Conservation (phyloP, 352 stramenopile species). For the Elongisporangium senticosum region DNA sequence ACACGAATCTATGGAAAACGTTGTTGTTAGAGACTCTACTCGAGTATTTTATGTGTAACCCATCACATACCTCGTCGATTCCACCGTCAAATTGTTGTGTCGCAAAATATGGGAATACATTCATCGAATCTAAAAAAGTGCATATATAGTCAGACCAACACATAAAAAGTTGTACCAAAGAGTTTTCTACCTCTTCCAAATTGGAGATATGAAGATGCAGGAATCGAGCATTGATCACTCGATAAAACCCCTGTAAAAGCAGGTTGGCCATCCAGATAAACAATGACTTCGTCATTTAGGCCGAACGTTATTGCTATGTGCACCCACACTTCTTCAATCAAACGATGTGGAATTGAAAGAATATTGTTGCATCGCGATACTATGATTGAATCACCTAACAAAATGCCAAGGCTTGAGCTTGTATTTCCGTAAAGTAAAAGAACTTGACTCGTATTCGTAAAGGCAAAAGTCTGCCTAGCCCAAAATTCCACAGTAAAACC, state of each 20-base stretch:
- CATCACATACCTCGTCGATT: constrained; percentile 40
- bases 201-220: constrained; percentile 23
- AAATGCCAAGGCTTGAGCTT: constrained; percentile 5
- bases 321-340: constrained; percentile 21
- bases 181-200: constrained; percentile 30
- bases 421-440: constrained; percentile 27
- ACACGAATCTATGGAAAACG: constrained; percentile 21
- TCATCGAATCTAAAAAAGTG: constrained; percentile 17
- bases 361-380: constrained; percentile 24
- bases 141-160: constrained; percentile 4
- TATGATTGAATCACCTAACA: constrained; percentile 16
- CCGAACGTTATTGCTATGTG: constrained; percentile 33
- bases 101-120: constrained; percentile 3
- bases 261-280: constrained; percentile 26
- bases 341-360: constrained; percentile 24
- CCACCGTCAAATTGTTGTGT: constrained; percentile 20
- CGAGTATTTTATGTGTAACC: not conserved
- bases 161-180: not conserved
- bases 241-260: constrained; percentile 13
- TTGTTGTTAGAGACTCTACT: constrained; percentile 1
- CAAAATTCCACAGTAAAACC: constrained; percentile 42
- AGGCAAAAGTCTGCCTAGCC: constrained; percentile 1
- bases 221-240: constrained; percentile 15
- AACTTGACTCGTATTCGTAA: constrained; percentile 11
- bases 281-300: constrained; percentile 8